Evolutionary conservation across 768 basidiomycete genomes (phyloP), one percentile per base, ranked within the genome.

Genomic region (Pleurotus giganteus): DNA sequence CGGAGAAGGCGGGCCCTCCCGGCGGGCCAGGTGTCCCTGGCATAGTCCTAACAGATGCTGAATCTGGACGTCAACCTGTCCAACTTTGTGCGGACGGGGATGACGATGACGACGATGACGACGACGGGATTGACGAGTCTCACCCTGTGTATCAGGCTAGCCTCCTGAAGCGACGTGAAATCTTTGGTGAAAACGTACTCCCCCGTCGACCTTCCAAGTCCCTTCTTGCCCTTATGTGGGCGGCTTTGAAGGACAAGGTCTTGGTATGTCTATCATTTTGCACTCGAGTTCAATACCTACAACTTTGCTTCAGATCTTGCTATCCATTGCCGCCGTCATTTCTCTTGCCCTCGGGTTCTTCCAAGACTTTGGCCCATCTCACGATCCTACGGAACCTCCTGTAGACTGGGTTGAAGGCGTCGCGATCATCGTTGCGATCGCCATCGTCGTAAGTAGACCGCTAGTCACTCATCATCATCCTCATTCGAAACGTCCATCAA

Each of bases 331-430:
- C 44, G 97, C 97, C 2, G 83, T 91, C 34, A 80, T 99, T 36
- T 97, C 97, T 13, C 77, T 99, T 42, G 94, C 94, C 11, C 83
- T 98, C 12, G 97, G 97, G 17, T 73, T 99, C 26, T 97, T 97
- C 71, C 90, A 96, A 67, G 93, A 94, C 65, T 89, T 98, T 65
- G 96, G 95, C 9, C 74, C 84, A 0, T 80, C 81, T 4, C 75
- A 83, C 7, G 58, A 71, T 1, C 74, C 72, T 32, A 81, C 76
- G 39, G 78, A 88, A 41, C 86, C 94, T 1, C 84, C 85, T 15
- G 92, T 98, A 13, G 94, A 98, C 63, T 98, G 96, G 96, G 94
- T 99, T 0, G 96, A 98, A 74, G 96, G 88, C 53, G 89, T 91
- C 9, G 85, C 89, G 0, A 91, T 91, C 57, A 81, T 91, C 64